Percentiles rank a stretch among this genome's conserved stretches.
phyloP scores from a whole-genome alignment of 164 flowering plant genomes.

The Stephania cephalantha region DNA sequence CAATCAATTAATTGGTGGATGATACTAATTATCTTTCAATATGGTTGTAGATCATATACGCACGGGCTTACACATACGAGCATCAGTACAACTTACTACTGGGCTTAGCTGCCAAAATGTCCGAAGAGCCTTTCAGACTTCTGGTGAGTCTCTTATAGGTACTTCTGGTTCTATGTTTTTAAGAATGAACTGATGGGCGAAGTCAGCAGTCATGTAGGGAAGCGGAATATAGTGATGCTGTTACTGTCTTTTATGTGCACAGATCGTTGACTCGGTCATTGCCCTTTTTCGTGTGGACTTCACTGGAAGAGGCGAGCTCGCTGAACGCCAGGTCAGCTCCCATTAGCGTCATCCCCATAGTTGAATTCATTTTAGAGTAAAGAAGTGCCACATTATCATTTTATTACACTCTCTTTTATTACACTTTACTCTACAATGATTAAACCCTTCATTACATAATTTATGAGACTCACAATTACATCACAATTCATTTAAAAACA shows the following conservation, averaged over 20 bases:
- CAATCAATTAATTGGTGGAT: too few relatives aligned
- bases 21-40: too few relatives aligned
- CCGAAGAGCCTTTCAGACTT: conserved; percentile 92
- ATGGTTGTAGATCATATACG: too few relatives aligned
- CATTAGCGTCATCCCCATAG: too few relatives aligned
- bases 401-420: too few relatives aligned
- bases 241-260: conserved; percentile 23
- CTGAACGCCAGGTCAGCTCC: conserved; percentile 77
- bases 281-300: conserved; percentile 98
- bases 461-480: too few relatives aligned
- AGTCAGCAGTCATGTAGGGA: not conserved
- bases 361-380: too few relatives aligned
- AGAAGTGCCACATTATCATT: too few relatives aligned
- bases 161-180: not conserved
- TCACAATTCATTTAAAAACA: too few relatives aligned
- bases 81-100: conserved; percentile 94
- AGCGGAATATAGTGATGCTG: too few relatives aligned
- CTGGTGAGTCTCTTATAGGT: conserved; percentile 42
- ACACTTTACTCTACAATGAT: too few relatives aligned
- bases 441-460: too few relatives aligned
- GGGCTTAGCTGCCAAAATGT: conserved; percentile 94
- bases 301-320: conserved; percentile 97
- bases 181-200: not conserved
- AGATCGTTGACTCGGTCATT: conserved; percentile 95
- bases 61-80: conserved; percentile 98